Conservation (phyloP, 2,329 filamentous ascomycete genomes). For the Fusarium clavum region DNA sequence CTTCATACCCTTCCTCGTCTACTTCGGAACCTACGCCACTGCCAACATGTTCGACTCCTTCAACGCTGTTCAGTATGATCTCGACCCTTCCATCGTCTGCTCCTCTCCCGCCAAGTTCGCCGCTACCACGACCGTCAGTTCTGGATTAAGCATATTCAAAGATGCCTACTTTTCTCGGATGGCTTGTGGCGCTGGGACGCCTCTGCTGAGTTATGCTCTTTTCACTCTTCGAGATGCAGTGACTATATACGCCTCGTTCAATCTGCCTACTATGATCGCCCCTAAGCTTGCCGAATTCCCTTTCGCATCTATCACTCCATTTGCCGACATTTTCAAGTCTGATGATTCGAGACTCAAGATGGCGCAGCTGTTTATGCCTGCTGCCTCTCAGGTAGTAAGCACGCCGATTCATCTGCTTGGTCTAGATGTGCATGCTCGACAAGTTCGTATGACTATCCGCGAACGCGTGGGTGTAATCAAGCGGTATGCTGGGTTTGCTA, state of each 20-base stretch:
- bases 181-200: conserved; percentile 31
- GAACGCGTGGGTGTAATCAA: conserved; percentile 34
- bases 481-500: conserved; percentile 32
- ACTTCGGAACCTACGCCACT: conserved; percentile 45
- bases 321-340: conserved; percentile 33
- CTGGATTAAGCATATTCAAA: conserved; percentile 40
- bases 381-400: conserved; percentile 40
- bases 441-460: conserved; percentile 24
- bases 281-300: conserved; percentile 42
- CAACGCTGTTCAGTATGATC: conserved; percentile 33
- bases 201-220: conserved; percentile 39
- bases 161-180: conserved; percentile 42
- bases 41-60: conserved; percentile 45
- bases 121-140: conserved; percentile 41
- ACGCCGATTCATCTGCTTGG: conserved; percentile 44
- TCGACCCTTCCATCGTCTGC: conserved; percentile 35
- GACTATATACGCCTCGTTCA: conserved; percentile 45
- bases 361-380: conserved; percentile 41
- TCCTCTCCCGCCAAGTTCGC: conserved; percentile 41
- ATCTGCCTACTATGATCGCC: conserved; percentile 40
- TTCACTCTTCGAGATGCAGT: conserved; percentile 42
- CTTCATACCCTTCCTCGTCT: conserved; percentile 44
- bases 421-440: conserved; percentile 38
- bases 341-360: conserved; percentile 43
- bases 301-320: conserved; percentile 28